Conservation (phyloP, 257 asterid genomes). For the Solanum ossicruentum region DNA sequence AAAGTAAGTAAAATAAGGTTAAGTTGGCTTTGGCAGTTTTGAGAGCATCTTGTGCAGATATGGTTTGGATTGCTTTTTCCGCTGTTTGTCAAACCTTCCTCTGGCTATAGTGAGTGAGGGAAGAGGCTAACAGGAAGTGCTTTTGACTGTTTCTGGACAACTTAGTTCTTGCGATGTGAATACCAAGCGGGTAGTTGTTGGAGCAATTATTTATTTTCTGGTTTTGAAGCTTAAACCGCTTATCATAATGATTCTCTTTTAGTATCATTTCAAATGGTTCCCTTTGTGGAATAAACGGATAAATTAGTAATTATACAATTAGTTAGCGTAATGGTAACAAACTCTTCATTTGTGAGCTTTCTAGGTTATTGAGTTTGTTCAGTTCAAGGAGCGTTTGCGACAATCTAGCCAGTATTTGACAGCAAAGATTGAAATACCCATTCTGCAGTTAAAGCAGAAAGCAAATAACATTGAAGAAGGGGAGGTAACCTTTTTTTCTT, state of each 20-base stretch:
- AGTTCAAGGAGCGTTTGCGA: constrained; percentile 79
- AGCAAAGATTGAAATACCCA: constrained; percentile 75
- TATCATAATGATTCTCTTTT: neutral
- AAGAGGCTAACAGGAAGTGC: neutral
- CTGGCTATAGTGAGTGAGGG: neutral
- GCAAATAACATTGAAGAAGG: constrained; percentile 55
- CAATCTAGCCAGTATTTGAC: constrained; percentile 70
- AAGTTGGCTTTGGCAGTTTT: neutral
- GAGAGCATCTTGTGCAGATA: neutral
- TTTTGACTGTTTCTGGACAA: neutral
- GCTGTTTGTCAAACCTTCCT: neutral
- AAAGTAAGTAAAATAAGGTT: neutral
- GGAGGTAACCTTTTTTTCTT: constrained; percentile 39
- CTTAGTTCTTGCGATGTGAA: neutral
- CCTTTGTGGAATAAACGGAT: neutral
- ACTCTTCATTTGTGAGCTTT: neutral
- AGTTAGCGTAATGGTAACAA: neutral
- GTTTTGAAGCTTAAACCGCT: neutral
- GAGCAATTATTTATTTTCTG: neutral
- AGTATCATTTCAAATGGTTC: neutral
- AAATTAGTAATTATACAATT: neutral
- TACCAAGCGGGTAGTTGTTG: neutral
- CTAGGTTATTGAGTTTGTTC: constrained; percentile 89
- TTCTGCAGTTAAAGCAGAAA: constrained; percentile 78
- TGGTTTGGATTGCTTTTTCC: neutral